Percentiles rank a stretch among this genome's conserved stretches.
phyloP scores from a whole-genome alignment of 2,329 filamentous ascomycete genomes.

The Lachnellula suecica region DNA sequence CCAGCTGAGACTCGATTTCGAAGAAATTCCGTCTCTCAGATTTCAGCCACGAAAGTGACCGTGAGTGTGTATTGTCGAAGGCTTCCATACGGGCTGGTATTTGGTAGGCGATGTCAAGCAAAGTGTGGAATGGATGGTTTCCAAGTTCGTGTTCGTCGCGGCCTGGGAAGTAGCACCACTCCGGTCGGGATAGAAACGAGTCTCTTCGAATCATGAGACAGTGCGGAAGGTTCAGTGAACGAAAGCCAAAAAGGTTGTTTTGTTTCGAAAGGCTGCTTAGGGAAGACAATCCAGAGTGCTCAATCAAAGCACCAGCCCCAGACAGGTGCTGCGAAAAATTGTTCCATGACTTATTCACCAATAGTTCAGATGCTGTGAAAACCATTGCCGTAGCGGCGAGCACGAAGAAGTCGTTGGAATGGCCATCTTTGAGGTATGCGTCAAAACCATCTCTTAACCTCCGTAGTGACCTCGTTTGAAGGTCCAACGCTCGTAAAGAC shows the following conservation, averaged over 20 bases:
- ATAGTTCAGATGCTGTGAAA: conserved; percentile 13
- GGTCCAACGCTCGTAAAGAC: conserved; percentile 13
- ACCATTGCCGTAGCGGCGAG: conserved; percentile 17
- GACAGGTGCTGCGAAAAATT: conserved; percentile 15
- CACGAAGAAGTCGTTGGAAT: conserved; percentile 1
- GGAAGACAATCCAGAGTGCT: conserved; percentile 10
- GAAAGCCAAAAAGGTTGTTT: conserved; percentile 13
- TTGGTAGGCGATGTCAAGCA: conserved; percentile 14
- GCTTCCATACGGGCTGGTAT: conserved; percentile 14
- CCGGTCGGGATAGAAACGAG: conserved; percentile 9
- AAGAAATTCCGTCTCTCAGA: conserved; percentile 9
- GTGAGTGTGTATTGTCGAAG: conserved; percentile 7
- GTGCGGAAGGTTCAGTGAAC: conserved; percentile 9
- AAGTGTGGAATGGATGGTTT: conserved; percentile 4
- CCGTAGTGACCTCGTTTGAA: conserved; percentile 11
- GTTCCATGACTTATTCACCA: conserved; percentile 18
- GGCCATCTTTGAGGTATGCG: conserved; percentile 9
- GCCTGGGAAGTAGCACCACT: conserved; percentile 14
- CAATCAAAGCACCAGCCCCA: conserved; percentile 18
- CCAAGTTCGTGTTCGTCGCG: conserved; percentile 1
- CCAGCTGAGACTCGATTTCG: conserved; percentile 6
- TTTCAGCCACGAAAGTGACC: background rate
- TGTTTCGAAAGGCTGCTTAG: conserved; percentile 1
- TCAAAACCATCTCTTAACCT: conserved; percentile 18
- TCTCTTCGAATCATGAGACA: conserved; percentile 7